Evolutionary conservation across 176 grass and related monocot species (phyloP), one percentile per base, ranked within the genome.

Genomic region (Calamus simplicifolius): DNA sequence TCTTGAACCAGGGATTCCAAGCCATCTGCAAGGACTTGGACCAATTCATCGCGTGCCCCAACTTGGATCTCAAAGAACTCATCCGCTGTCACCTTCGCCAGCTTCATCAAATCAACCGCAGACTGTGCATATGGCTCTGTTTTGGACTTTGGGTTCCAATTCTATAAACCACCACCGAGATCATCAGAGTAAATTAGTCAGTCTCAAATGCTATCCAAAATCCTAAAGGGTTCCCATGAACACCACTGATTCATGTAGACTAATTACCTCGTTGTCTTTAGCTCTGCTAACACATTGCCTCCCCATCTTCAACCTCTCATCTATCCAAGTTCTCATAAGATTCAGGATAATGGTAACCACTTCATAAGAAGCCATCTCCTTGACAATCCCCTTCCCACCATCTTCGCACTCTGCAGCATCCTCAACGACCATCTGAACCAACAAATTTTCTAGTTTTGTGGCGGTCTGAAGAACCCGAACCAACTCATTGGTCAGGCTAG

Each of bases 101-200:
- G 51, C 69, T 80, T 86, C 82, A 86, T 80, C 31, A 91, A 76
- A 72, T 91, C 82, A 27, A 82, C 76, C 6, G 76, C 82, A 6
- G 79, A 91, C 27, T 91, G 64, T 2, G 82, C 88, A 25, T 86
- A 85, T 5, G 82, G 82, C 70, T 91, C 88, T 0, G 54, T 17
- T 57, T 86, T 91, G 16, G 88, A 85, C 69, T 66, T 89, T 1
- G 85, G 85, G 52, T 83, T 81, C 85, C 85, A 88, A 23, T 69
- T 83, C 85, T 82, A 48, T 25, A 68, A 55, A 60, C 7, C 58
- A 60, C 17, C 3, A 60, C 7, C 15, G 38, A n/a, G 28, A 1
- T 27, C 19, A 57, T 57, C 13, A 57, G 13, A 58, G 25, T 31
- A 31, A 31, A 31, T 31, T 5, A 31, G 29, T 31, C 29, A 43